Base-by-base conservation (phyloP, 306 rosid genomes). In the Alnus glutinosa region DNA sequence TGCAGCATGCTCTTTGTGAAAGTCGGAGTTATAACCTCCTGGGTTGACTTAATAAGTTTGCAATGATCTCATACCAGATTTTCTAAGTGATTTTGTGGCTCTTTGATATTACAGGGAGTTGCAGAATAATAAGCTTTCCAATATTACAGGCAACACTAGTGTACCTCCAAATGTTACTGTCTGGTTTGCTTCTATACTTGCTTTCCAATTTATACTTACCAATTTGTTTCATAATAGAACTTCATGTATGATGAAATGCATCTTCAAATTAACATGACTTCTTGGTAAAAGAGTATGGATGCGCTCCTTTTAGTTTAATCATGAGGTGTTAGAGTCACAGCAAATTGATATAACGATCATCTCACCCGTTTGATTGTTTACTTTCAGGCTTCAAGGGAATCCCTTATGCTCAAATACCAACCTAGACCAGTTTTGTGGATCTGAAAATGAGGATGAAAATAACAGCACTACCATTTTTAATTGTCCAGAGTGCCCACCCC, bases 351-450 rank as follows among this genome's bases (percentile, higher is more conserved):
- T n/a, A 14, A 32, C 39, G 28, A 67, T 39, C 51, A 67, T 67
- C 2, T 16, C 71, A 7, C 48, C 16, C 4, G 3, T 64, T 64
- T 67, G n/a, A 19, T 73, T 77, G 47, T 42, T 46, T 79, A 77
- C 47, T 85, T 87, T 85, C 94, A 94, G 98, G 92, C 89, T 95
- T 83, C 88, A 50, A 68, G 96, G 91, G 48, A 95, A 95, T 89
- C 97, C 98, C 59, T 32, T 92, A 67, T 95, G 98, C 92, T 68
- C 75, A 73, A 80, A 82, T 76, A 44, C 85, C 46, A 84, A 50
- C 76, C 39, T 83, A 47, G 66, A 80, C 75, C 89, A 71, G 74
- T 88, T 89, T 82, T 95, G 98, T 87, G 84, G 32, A 77, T 74
- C 75, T 15, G 77, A 81, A 75, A 58, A n/a, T 55, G 89, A 39